Percentiles rank a stretch among this genome's conserved stretches.
These are phyloP conservation scores for Penicillium sp. DNA, from an alignment of 2,329 filamentous ascomycete genomes.

Conservation along the genomic window DNA sequence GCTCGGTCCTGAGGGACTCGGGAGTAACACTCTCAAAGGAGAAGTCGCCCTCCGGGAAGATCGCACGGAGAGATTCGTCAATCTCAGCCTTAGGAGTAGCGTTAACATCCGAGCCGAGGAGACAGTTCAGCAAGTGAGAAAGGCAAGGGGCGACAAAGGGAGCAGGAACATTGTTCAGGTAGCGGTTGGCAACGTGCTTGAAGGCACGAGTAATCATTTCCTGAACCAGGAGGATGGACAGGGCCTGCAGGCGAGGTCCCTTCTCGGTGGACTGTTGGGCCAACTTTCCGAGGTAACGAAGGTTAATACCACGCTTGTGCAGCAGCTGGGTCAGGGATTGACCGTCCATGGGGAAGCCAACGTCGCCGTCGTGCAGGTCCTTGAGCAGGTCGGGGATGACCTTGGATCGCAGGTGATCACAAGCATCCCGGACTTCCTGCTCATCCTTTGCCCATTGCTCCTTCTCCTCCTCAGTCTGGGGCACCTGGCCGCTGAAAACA, in stretches of 20 bases:
- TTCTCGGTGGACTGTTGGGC: slow-evolving; percentile 65
- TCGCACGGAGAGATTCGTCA: slow-evolving; percentile 67
- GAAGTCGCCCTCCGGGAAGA: slow-evolving; percentile 81
- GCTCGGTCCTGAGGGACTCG: slow-evolving; percentile 64
- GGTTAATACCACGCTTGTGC: slow-evolving; percentile 96
- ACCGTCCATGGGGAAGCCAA: slow-evolving; percentile 99
- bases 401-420: slow-evolving; percentile 70
- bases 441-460: slow-evolving; percentile 79
- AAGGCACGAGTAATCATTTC: slow-evolving; percentile 96
- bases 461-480: slow-evolving; percentile 89
- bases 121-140: slow-evolving; percentile 87
- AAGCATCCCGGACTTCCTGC: slow-evolving; percentile 79
- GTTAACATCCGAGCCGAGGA: slow-evolving; percentile 76
- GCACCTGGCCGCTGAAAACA: slow-evolving; percentile 86
- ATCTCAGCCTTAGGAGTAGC: slow-evolving; percentile 73
- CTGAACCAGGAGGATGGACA: slow-evolving; percentile 74
- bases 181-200: slow-evolving; percentile 82
- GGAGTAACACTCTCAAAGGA: slow-evolving; percentile 78
- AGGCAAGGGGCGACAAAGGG: slow-evolving; percentile 77
- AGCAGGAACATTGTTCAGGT: slow-evolving; percentile 75
- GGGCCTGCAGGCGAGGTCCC: slow-evolving; percentile 70
- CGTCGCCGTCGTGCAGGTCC: slow-evolving; percentile 86
- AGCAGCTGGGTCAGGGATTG: slow-evolving; percentile 81
- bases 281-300: slow-evolving; percentile 88
- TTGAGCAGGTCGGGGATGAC: slow-evolving; percentile 81